These are phyloP conservation scores for Ophiosphaerella korrae DNA, from an alignment of 2,329 filamentous ascomycete species.

Conservation along the genomic window DNA sequence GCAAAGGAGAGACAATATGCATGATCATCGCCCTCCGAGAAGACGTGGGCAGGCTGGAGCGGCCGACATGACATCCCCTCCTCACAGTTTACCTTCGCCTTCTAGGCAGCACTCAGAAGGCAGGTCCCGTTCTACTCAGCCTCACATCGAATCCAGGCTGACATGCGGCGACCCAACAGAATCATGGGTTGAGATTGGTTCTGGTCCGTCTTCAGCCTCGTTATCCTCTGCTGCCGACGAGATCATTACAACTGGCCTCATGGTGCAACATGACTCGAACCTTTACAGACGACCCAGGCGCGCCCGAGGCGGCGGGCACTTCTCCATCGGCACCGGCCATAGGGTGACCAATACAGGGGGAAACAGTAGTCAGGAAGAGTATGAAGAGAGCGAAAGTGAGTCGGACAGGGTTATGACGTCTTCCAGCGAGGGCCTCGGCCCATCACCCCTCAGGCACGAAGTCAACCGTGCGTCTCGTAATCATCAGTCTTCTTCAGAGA, in stretches of 20 bases:
- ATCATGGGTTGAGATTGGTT: slow-evolving; percentile 95
- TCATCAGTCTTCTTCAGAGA: slow-evolving; percentile 44
- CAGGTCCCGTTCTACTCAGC: slow-evolving; percentile 9
- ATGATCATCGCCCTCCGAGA: slow-evolving; percentile 31
- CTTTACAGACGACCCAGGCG: slow-evolving; percentile 63
- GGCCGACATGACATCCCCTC: slow-evolving; percentile 26
- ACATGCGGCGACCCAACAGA: slow-evolving; percentile 60
- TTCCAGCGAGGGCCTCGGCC: slow-evolving; percentile 64
- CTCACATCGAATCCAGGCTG: slow-evolving; percentile 8
- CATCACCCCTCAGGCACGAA: slow-evolving; percentile 41
- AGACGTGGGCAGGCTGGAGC: slow-evolving; percentile 25
- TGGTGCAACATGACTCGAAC: slow-evolving; percentile 70
- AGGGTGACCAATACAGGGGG: slow-evolving; percentile 53
- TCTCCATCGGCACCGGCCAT: slow-evolving; percentile 41
- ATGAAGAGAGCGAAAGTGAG: slow-evolving; percentile 90
- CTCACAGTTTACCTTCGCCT: slow-evolving; percentile 20
- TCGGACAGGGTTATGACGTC: slow-evolving; percentile 73
- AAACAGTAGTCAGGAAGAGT: slow-evolving; percentile 92
- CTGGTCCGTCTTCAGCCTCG: slow-evolving; percentile 91
- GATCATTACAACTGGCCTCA: slow-evolving; percentile 86
- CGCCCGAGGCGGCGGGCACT: slow-evolving; percentile 37
- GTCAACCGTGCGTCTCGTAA: slow-evolving; percentile 31
- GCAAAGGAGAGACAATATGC: slow-evolving; percentile 24
- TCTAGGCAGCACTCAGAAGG: slow-evolving; percentile 38
- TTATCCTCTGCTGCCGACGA: slow-evolving; percentile 84